phyloP scores from a whole-genome alignment of 148 eudicot species.

The Selenicereus undatus region DNA sequence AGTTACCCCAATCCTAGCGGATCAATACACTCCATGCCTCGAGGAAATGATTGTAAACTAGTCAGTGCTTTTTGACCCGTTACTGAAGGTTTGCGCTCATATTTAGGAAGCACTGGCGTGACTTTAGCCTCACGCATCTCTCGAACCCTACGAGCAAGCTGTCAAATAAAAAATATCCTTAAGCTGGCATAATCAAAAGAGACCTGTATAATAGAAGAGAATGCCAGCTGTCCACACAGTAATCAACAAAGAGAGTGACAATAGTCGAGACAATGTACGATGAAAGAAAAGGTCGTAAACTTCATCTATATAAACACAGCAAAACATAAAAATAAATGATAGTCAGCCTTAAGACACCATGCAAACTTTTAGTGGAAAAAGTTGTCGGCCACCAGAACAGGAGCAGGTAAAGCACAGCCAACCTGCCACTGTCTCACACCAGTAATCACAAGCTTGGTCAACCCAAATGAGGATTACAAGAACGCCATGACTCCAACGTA shows the following conservation, averaged over 20 bases:
- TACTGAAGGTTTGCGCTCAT: conserved; percentile 60
- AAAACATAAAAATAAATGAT: neutral
- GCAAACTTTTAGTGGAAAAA: too few relatives aligned
- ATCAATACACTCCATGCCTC: conserved; percentile 95
- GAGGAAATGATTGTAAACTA: conserved; percentile 80
- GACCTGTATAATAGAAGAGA: neutral
- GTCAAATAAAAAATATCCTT: conserved; percentile 21
- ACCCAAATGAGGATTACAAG: neutral
- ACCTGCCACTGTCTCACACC: neutral
- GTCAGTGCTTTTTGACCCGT: conserved; percentile 49
- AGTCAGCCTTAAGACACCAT: neutral
- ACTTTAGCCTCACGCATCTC: conserved; percentile 93
- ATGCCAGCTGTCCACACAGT: neutral
- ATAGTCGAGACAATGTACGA: neutral
- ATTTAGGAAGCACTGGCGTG: conserved; percentile 56
- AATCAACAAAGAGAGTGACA: neutral
- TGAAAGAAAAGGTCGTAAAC: neutral
- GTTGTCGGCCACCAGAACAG: neutral
- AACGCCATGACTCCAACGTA: neutral
- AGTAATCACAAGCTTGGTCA: neutral
- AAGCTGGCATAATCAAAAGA: conserved; percentile 15
- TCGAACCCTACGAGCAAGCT: conserved; percentile 97
- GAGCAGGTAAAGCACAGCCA: neutral
- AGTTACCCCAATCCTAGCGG: conserved; percentile 93
- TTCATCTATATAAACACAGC: neutral